Base-by-base conservation (phyloP, 805 yeast genomes). In the Yamadazyma phyllophila region DNA sequence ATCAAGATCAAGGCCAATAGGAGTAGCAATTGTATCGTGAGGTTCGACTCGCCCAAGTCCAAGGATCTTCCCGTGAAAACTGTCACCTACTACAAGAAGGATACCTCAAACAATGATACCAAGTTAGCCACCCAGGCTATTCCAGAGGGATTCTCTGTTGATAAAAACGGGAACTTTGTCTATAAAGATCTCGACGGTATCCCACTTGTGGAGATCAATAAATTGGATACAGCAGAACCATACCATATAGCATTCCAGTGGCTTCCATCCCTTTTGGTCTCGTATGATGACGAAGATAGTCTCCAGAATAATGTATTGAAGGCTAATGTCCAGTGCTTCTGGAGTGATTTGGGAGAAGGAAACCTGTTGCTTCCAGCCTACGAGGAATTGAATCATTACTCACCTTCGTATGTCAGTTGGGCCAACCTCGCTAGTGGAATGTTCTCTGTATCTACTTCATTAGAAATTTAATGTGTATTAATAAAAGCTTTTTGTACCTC, bases 231-330 rank as follows among this genome's bases (percentile, higher is more conserved):
- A 82, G 68, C 76, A 4, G 71, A 72, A 41, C 55, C 69, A 1
- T 84, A 79, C 56, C 86, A 77, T 51, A 48, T 88, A 36, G 86
- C 83, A 2, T 54, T 88, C 41, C 86, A 86, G 57, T 88, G 96
- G 96, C 68, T 85, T 29, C 95, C 95, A 4, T 74, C 74, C 43
- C 66, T 76, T 11, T 72, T 73, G 26, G 81, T 72, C 36, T 32
- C 46, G 20, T 15, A 26, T 12, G 29, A 24, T 36, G 67, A 63
- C 16, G 62, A 55, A 26, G 64, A 57, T 12, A 63, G 61, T n/a
- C 3, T 27, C 14, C 30, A 26, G 13, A 13, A 37, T 3, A 68
- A 55, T 60, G 67, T 46, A 31, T 62, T 88, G 41, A 83, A 82
- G 7, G 74, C 89, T 1, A 62, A 68, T 7, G 74, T 89, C 7